Percentiles rank a stretch among this genome's conserved stretches.
Conservation (phyloP, 192 early-diverging fungal genomes). For the Umbelopsis ramanniana region DNA sequence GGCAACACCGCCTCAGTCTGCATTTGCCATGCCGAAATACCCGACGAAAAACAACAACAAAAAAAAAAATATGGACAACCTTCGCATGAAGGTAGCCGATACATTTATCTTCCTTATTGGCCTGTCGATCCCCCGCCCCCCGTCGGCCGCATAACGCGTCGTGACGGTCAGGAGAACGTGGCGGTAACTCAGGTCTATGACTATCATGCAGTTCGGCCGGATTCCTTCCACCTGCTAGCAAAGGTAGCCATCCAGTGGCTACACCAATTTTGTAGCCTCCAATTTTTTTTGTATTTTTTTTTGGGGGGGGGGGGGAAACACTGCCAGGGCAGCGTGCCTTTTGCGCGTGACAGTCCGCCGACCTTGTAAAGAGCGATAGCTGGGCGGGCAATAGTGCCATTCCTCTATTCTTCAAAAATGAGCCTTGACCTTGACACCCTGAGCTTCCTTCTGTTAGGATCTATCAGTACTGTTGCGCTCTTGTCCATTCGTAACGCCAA, state of each 20-base stretch:
- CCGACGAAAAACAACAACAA: background rate
- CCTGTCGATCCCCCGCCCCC: no score
- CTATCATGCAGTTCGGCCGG: no score
- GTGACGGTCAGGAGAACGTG: no score
- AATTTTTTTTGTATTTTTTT: background rate
- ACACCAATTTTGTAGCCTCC: background rate
- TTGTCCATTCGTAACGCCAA: slow-evolving; percentile 43
- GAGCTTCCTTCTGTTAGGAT: slow-evolving; percentile 43
- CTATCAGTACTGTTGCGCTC: slow-evolving; percentile 46
- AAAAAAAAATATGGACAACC: background rate
- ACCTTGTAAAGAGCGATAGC: no score
- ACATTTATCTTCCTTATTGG: no score
- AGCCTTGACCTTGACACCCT: slow-evolving; percentile 52
- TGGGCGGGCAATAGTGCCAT: background rate
- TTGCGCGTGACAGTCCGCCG: slow-evolving; percentile 13
- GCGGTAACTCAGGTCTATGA: no score
- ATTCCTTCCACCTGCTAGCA: no score
- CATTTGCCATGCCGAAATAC: background rate
- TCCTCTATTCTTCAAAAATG: slow-evolving; percentile 16
- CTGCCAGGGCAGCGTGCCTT: background rate
- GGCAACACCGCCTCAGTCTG: background rate
- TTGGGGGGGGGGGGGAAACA: background rate
- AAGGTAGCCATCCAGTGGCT: no score
- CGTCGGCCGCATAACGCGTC: no score
- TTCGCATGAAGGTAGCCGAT: no score